These are phyloP conservation scores for Taphrina communis DNA, from an alignment of 1,139 yeast genomes.

Conservation along the genomic window DNA sequence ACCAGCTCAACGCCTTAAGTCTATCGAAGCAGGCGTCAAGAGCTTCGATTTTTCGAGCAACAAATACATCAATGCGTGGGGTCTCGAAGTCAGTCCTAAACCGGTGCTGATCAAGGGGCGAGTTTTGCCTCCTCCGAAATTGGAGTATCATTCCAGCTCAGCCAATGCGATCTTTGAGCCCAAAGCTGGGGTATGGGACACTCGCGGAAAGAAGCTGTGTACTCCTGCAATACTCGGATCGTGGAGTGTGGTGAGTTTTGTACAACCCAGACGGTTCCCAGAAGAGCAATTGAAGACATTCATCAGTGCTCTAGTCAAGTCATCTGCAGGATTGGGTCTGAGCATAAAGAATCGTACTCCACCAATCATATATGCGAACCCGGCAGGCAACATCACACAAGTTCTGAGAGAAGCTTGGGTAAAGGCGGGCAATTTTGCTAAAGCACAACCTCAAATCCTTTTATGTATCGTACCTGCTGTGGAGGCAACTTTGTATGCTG, in stretches of 20 bases:
- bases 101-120: conserved; percentile 43
- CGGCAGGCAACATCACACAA: conserved; percentile 24
- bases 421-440: conserved; percentile 41
- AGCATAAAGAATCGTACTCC: conserved; percentile 28
- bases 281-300: conserved; percentile 13
- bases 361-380: conserved; percentile 34
- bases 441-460: conserved; percentile 43
- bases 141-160: conserved; percentile 38
- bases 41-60: conserved; percentile 41
- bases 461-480: conserved; percentile 40
- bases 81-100: conserved; percentile 38
- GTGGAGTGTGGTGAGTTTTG: conserved; percentile 44
- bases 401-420: conserved; percentile 34
- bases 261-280: conserved; percentile 26
- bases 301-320: conserved; percentile 1
- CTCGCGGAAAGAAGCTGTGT: conserved; percentile 34
- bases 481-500: conserved; percentile 43
- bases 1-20: conserved; percentile 20
- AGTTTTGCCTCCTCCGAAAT: conserved; percentile 42
- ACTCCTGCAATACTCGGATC: conserved; percentile 18
- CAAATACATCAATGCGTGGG: conserved; percentile 43
- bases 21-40: conserved; percentile 40
- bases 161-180: conserved; percentile 37
- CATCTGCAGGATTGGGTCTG: conserved; percentile 28
- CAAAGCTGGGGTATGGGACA: conserved; percentile 43